Percentiles rank a stretch among this genome's conserved stretches.
phyloP scores from a whole-genome alignment of 1,284 basidiomycete genomes.

The Meripilus lineatus region DNA sequence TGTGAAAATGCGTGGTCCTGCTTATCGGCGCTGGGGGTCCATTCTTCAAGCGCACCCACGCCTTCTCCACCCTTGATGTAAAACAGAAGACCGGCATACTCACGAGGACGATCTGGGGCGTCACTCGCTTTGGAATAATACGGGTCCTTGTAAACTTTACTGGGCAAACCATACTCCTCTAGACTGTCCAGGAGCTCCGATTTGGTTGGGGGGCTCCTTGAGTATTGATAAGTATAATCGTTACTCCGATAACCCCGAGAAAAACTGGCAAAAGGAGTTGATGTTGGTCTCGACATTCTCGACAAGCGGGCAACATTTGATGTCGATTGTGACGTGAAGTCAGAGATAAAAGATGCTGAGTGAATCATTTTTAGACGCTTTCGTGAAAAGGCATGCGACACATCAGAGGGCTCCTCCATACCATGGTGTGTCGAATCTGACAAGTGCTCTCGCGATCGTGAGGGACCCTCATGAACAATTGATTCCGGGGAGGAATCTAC shows the following conservation, averaged over 20 bases:
- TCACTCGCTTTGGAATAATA: conserved; percentile 77
- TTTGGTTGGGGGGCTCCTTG: conserved; percentile 48
- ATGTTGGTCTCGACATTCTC: no score
- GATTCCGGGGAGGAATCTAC: no score
- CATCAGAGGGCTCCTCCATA: no score
- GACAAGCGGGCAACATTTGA: no score
- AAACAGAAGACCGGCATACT: conserved; percentile 81
- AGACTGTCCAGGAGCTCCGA: conserved; percentile 50
- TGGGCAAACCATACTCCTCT: conserved; percentile 48
- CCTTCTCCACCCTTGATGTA: conserved; percentile 60
- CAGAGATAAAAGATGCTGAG: no score
- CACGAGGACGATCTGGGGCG: conserved; percentile 61
- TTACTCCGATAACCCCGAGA: not conserved
- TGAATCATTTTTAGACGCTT: no score
- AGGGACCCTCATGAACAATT: no score
- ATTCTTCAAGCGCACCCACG: conserved; percentile 47
- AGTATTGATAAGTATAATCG: conserved; percentile 41
- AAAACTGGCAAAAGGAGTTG: not conserved
- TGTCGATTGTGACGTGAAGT: no score
- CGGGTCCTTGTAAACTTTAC: conserved; percentile 69
- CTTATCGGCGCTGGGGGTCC: conserved; percentile 27
- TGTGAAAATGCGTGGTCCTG: conserved; percentile 4
- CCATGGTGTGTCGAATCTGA: no score
- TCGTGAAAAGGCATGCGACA: no score
- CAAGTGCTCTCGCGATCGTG: no score